Percentiles rank a stretch among this genome's conserved stretches.
Evolutionary conservation across 192 early-diverging fungal genomes (phyloP).

Genomic region (Phycomyces nitens): DNA sequence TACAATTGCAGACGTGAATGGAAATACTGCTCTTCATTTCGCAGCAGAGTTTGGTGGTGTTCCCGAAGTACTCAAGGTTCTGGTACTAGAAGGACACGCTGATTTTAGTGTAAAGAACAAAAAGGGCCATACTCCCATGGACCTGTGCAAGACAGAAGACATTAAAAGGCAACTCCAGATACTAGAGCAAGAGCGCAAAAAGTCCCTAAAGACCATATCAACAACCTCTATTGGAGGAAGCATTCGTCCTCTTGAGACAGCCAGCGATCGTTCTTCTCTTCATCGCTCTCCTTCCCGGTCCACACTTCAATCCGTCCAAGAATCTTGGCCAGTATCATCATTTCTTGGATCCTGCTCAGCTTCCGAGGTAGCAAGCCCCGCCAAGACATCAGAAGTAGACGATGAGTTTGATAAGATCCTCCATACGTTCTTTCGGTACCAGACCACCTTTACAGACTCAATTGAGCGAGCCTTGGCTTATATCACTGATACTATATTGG

Average conservation of each 20-base stretch:
- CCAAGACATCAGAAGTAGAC: background rate
- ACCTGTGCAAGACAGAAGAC: conserved; percentile 46
- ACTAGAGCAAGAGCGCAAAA: conserved; percentile 23
- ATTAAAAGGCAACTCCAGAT: conserved; percentile 13
- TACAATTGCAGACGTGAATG: conserved; percentile 41
- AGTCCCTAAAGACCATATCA: background rate
- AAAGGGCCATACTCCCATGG: conserved; percentile 41
- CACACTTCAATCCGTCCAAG: conserved; percentile 3
- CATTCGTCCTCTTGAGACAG: conserved; percentile 25
- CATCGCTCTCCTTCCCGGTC: conserved; percentile 7
- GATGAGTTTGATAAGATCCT: conserved; percentile 50
- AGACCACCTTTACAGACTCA: conserved; percentile 43
- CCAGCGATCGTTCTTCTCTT: conserved; percentile 15
- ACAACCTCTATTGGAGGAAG: conserved; percentile 15
- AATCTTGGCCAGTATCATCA: background rate
- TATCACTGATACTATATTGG: conserved; percentile 44
- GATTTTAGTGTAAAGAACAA: conserved; percentile 43
- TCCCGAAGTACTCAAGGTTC: conserved; percentile 41
- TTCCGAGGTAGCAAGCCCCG: background rate
- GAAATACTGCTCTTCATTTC: conserved; percentile 52
- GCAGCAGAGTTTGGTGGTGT: conserved; percentile 51
- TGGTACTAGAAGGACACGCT: conserved; percentile 43
- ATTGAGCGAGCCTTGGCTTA: conserved; percentile 42
- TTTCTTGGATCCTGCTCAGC: background rate
- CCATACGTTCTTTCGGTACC: conserved; percentile 44